Conservation (phyloP, 768 basidiomycete genomes). For the Boletellus ananas region DNA sequence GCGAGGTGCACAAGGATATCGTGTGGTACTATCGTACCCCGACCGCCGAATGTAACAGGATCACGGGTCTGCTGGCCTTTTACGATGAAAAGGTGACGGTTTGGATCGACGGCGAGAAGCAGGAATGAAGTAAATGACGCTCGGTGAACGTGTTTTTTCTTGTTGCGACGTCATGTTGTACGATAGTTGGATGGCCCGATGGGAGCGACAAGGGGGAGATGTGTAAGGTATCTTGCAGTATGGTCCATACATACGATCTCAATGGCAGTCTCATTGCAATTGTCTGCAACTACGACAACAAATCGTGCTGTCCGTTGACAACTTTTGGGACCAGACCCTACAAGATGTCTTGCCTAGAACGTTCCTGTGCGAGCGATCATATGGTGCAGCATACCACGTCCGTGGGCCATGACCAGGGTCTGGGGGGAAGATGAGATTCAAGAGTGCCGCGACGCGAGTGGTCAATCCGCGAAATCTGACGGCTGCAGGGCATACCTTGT, state of each 20-base stretch:
- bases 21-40: slow-evolving; percentile 66
- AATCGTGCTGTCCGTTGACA: too few relatives aligned
- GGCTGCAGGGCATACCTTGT: too few relatives aligned
- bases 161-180: neutral
- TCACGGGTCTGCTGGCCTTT: slow-evolving; percentile 54
- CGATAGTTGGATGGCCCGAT: neutral
- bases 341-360: neutral
- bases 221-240: neutral
- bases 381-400: slow-evolving; percentile 2
- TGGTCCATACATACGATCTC: slow-evolving; percentile 5
- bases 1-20: slow-evolving; percentile 43
- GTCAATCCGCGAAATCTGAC: too few relatives aligned
- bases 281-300: too few relatives aligned
- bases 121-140: slow-evolving; percentile 31
- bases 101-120: slow-evolving; percentile 57
- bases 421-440: too few relatives aligned
- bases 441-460: too few relatives aligned
- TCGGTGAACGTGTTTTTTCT: neutral
- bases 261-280: slow-evolving; percentile 10
- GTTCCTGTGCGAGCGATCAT: neutral
- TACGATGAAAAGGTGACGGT: slow-evolving; percentile 69
- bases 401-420: slow-evolving; percentile 8
- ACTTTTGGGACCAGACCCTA: slow-evolving; percentile 16
- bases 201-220: neutral
- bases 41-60: slow-evolving; percentile 44